Percentiles rank a stretch among this genome's conserved stretches.
These are phyloP conservation scores for Suillus lakei DNA, from an alignment of 768 basidiomycete species.

Conservation along the genomic window DNA sequence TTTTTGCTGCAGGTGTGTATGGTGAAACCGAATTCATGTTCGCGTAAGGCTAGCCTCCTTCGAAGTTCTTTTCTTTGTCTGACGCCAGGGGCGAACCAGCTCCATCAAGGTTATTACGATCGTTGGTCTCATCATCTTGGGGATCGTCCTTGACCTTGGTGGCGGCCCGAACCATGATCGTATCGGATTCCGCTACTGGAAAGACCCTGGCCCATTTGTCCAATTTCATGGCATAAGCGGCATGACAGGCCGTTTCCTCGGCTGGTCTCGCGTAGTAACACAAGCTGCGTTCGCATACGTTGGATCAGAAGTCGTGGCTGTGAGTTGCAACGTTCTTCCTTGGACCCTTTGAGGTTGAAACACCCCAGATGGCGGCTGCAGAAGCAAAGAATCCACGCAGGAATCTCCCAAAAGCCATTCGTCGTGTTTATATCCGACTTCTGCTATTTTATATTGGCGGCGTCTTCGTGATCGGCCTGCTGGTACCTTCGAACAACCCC, in stretches of 20 bases:
- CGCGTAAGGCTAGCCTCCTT: constrained; percentile 22
- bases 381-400: constrained; percentile 56
- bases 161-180: constrained; percentile 60
- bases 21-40: constrained; percentile 58
- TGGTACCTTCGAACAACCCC: constrained; percentile 52
- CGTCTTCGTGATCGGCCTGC: constrained; percentile 51
- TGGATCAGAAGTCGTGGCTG: constrained; percentile 58
- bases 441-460: constrained; percentile 44
- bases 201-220: constrained; percentile 61
- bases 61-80: neutral
- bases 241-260: constrained; percentile 53
- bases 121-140: constrained; percentile 48
- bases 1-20: constrained; percentile 36
- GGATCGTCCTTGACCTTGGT: constrained; percentile 54
- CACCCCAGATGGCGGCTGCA: constrained; percentile 44
- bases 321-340: constrained; percentile 19
- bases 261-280: constrained; percentile 55
- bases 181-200: constrained; percentile 52
- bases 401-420: constrained; percentile 45
- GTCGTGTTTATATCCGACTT: constrained; percentile 50
- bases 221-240: constrained; percentile 47
- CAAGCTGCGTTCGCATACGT: constrained; percentile 66
- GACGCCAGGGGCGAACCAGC: constrained; percentile 23
- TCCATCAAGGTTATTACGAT: constrained; percentile 60
- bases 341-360: constrained; percentile 2